Percentiles rank a stretch among this genome's conserved stretches.
phyloP scores from a whole-genome alignment of 73 alveolate species.

The Effrenium voratum region DNA sequence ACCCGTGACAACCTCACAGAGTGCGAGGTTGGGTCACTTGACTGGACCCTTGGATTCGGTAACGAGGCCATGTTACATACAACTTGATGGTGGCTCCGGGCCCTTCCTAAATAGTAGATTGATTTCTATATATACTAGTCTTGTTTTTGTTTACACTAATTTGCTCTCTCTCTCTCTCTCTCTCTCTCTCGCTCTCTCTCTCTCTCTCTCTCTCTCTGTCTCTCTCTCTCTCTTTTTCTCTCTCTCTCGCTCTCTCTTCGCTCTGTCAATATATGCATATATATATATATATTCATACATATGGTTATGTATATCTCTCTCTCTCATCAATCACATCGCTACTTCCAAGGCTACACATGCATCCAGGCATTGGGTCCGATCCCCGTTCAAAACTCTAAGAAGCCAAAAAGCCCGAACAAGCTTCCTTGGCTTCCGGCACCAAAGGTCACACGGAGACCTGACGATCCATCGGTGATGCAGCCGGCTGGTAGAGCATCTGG shows the following conservation, averaged over 20 bases:
- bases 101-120: background rate
- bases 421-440: background rate
- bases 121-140: background rate
- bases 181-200: background rate
- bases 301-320: background rate
- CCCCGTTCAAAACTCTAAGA: too few species aligned
- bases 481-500: too few species aligned
- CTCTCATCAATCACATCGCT: background rate
- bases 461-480: too few species aligned
- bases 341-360: background rate
- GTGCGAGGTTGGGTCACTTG: background rate
- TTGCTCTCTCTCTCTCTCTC: background rate
- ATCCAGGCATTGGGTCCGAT: background rate
- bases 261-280: background rate
- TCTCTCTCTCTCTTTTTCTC: background rate
- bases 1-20: conserved; percentile 39
- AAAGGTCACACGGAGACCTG: conserved; percentile 14
- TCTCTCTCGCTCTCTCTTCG: background rate
- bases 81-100: background rate
- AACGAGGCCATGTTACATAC: background rate
- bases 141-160: too few species aligned
- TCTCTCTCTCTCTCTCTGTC: background rate
- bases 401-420: background rate
- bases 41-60: background rate
- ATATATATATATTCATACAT: background rate